Conservation (phyloP, 164 flowering plant genomes). For the Berberis thunbergii region DNA sequence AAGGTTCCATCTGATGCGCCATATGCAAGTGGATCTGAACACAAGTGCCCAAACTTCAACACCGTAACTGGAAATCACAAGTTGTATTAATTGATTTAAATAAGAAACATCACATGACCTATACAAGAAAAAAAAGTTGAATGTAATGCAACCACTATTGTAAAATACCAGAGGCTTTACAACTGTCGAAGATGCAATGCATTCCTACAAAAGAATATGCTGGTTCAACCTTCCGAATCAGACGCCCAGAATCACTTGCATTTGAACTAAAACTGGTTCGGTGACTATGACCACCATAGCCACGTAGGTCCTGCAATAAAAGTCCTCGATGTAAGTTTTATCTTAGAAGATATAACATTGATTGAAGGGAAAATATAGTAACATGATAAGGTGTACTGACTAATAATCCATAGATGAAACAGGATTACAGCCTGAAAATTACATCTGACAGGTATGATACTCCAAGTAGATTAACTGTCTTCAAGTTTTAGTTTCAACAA, state of each 20-base stretch:
- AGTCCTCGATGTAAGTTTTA: not conserved
- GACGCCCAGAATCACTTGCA: constrained; percentile 61
- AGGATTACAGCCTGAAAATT: no score
- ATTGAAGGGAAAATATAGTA: no score
- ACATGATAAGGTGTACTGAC: no score
- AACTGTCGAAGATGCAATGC: constrained; percentile 97
- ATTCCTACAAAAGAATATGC: constrained; percentile 98
- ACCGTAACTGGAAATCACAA: constrained; percentile 64
- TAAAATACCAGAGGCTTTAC: constrained; percentile 74
- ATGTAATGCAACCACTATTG: not conserved
- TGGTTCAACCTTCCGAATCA: constrained; percentile 56
- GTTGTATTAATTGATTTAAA: constrained; percentile 8
- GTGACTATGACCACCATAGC: constrained; percentile 40
- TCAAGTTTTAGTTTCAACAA: no score
- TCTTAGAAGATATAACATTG: no score
- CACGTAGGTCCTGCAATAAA: constrained; percentile 56
- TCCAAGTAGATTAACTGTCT: no score
- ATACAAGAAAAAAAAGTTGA: no score
- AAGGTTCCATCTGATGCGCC: constrained; percentile 98
- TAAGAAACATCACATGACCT: no score
- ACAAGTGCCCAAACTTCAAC: constrained; percentile 93
- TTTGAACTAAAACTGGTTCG: constrained; percentile 73
- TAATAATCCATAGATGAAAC: no score
- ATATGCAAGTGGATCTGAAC: constrained; percentile 94
- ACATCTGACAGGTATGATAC: no score